Evolutionary conservation across 345 rosid species (phyloP).

Genomic region (Clausena lansium): DNA sequence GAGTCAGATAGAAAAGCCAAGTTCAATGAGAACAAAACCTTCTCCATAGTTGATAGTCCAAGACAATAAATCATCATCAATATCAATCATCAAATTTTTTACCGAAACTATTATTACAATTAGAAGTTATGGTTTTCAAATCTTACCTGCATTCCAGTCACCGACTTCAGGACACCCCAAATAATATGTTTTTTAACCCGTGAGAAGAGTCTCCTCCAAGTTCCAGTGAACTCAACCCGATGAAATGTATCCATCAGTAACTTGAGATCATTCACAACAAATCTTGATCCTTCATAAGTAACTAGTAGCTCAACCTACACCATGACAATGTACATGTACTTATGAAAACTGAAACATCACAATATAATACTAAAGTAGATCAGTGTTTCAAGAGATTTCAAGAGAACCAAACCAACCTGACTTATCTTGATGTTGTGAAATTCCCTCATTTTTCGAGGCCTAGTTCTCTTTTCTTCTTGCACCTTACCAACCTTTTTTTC

Average conservation of each 20-base stretch:
- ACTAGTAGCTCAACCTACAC: constrained; percentile 82
- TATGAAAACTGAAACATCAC: constrained; percentile 2
- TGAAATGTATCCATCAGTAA: constrained; percentile 95
- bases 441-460: constrained; percentile 89
- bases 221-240: constrained; percentile 81
- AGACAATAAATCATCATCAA: background rate
- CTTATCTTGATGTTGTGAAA: constrained; percentile 92
- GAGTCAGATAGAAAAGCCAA: background rate
- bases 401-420: constrained; percentile 54
- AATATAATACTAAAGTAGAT: background rate
- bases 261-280: constrained; percentile 95
- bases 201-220: constrained; percentile 97
- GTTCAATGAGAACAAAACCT: background rate
- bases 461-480: constrained; percentile 79
- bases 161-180: constrained; percentile 98
- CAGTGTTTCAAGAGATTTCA: constrained; percentile 3
- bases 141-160: constrained; percentile 96
- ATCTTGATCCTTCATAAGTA: constrained; percentile 90
- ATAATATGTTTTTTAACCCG: constrained; percentile 97
- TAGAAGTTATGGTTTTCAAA: background rate
- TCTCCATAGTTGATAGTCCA: background rate
- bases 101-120: background rate
- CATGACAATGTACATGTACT: constrained; percentile 8
- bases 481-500: constrained; percentile 84
- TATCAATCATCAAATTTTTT: constrained; percentile 4